Evolutionary conservation across 1,284 basidiomycete genomes (phyloP), one percentile per base, ranked within the genome.

Genomic region (Agaricales sp.): DNA sequence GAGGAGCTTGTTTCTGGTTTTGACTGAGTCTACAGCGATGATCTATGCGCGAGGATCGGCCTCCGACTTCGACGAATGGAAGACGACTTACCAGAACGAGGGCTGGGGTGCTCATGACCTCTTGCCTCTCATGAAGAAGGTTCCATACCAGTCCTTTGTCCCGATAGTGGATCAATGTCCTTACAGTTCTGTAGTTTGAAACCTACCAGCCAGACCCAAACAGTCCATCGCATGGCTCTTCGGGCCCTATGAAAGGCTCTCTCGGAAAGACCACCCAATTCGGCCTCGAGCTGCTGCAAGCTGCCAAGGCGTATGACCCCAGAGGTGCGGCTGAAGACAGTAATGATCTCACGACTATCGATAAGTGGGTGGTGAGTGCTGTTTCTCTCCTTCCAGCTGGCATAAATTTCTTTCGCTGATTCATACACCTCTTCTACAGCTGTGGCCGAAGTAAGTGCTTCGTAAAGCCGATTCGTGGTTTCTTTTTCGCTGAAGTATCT

Each of bases 201-300:
- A 76, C 72, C 0, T 80, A 71, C 56, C 65, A 74, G 45, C 56
- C 60, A 0, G 51, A 59, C 1, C 59, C 59, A 3, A 57, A 56
- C 4, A 56, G 58, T 11, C 30, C 30, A 2, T 68, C 67, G 0
- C 80, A 81, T 52, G 80, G 79, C 11, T 67, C 64, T 39, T 64
- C 64, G 2, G 80, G 80, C 0, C 80, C 77, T 0, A 61, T 81
- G 47, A 71, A 72, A 48, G 62, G 78, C 2, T 78, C 77, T 0
- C 50, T 75, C 3, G 70, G 64, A 1, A 55, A 64, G 14, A 65
- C 80, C 20, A 35, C 30, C n/a, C 30, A 35, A n/a, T 35, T 35
- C 30, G 30, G 30, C n/a, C 30, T 35, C 30, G 30, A 80, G 21
- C 77, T 73, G 48, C 58, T 81, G 13, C 60, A 65, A 2, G 67